A percentile compares a stretch with the other conserved stretches of the same genome.
These are phyloP conservation scores for Pouteria glomerata DNA, from an alignment of 148 eudicot species.

Conservation along the genomic window DNA sequence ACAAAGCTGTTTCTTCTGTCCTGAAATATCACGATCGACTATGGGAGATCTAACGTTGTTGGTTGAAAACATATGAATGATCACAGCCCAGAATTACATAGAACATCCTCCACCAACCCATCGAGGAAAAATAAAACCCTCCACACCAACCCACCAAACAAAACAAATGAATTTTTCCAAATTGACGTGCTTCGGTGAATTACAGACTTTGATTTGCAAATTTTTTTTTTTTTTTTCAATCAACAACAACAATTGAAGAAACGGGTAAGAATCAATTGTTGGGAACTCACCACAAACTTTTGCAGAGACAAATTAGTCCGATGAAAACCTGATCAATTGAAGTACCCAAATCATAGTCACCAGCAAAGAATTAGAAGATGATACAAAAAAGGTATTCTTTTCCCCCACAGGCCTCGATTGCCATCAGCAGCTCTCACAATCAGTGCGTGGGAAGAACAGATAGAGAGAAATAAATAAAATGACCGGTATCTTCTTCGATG, in stretches of 20 bases:
- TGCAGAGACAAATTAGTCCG: conserved; percentile 24
- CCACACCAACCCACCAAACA: conserved; percentile 1
- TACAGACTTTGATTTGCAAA: background rate
- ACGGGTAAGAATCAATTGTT: background rate
- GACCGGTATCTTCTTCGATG: conserved; percentile 1
- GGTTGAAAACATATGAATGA: background rate
- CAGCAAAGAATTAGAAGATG: conserved; percentile 24
- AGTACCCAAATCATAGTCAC: conserved; percentile 11
- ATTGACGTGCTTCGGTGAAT: background rate
- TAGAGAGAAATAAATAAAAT: background rate
- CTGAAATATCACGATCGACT: no score
- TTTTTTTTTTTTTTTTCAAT: no score
- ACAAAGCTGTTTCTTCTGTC: background rate
- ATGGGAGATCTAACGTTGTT: background rate
- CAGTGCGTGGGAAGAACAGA: conserved; percentile 9
- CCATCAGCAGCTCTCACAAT: conserved; percentile 8
- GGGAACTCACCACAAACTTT: conserved; percentile 34
- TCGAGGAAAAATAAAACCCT: background rate
- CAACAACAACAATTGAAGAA: background rate
- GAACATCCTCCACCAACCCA: conserved; percentile 10
- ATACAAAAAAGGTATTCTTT: background rate
- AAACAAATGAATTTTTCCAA: background rate
- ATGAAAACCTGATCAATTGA: conserved; percentile 43
- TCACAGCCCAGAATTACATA: background rate
- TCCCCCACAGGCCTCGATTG: conserved; percentile 17